Evolutionary conservation across 1,139 yeast genomes (phyloP).

Genomic region (Taphrina confusa): DNA sequence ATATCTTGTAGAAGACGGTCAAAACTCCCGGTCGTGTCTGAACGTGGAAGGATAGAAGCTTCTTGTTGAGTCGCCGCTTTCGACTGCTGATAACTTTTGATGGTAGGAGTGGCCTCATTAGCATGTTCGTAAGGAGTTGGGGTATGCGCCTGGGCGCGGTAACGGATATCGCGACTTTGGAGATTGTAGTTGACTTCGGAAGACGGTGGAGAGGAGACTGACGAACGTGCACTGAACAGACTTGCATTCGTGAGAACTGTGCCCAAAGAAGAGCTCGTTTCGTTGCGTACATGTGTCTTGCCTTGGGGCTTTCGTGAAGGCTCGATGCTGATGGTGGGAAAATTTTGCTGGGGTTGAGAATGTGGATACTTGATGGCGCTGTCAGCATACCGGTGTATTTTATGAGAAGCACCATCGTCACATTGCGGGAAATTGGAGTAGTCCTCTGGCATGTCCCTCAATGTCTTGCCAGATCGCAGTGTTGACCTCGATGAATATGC

Average conservation of each 20-base stretch:
- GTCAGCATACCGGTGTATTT: not conserved
- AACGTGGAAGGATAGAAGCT: not conserved
- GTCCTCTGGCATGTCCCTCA: not conserved
- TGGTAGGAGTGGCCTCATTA: slow-evolving; percentile 12
- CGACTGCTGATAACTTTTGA: not conserved
- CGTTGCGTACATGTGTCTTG: slow-evolving; percentile 14
- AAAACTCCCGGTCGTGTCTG: slow-evolving; percentile 25
- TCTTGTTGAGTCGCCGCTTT: not conserved
- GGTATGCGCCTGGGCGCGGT: slow-evolving; percentile 2
- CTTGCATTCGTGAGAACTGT: slow-evolving; percentile 20
- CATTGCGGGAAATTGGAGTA: too few relatives aligned
- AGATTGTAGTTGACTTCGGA: not conserved
- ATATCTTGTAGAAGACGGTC: slow-evolving; percentile 30
- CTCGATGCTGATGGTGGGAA: not conserved
- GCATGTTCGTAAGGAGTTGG: slow-evolving; percentile 1
- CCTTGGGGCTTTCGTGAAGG: not conserved
- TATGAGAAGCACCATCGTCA: too few relatives aligned
- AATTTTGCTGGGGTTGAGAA: too few relatives aligned
- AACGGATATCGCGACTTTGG: not conserved
- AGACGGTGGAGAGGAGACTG: slow-evolving; percentile 14
- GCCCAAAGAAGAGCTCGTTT: slow-evolving; percentile 26
- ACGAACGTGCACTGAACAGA: slow-evolving; percentile 14
- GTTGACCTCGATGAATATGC: not conserved
- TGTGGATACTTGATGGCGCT: not conserved
- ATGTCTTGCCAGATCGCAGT: not conserved